Evolutionary conservation across 768 basidiomycete genomes (phyloP).

Genomic region (Russula foetens): DNA sequence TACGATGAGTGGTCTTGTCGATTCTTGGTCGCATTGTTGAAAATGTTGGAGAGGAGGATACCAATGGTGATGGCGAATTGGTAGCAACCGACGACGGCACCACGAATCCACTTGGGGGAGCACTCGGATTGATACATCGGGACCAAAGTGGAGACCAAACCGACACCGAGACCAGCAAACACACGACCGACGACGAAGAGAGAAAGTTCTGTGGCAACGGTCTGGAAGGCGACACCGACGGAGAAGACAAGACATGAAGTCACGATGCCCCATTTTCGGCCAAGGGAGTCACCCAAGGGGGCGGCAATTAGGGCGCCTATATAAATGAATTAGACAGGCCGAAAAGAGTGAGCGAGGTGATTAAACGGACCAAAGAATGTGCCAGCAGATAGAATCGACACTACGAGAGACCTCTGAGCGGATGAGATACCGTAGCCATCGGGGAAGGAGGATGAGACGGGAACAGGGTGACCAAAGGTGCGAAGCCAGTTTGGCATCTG

Average conservation of each 20-base stretch:
- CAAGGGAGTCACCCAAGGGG: slow-evolving; percentile 47
- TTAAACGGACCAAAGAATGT: slow-evolving; percentile 57
- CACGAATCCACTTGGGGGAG: slow-evolving; percentile 37
- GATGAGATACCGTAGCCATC: slow-evolving; percentile 32
- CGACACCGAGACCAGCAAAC: slow-evolving; percentile 74
- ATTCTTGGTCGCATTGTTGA: slow-evolving; percentile 35
- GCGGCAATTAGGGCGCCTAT: slow-evolving; percentile 45
- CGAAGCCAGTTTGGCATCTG: slow-evolving; percentile 53
- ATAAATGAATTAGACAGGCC: neutral
- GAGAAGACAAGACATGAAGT: slow-evolving; percentile 42
- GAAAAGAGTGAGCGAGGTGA: slow-evolving; percentile 17
- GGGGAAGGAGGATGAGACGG: slow-evolving; percentile 19
- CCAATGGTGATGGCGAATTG: slow-evolving; percentile 75
- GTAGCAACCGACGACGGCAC: slow-evolving; percentile 59
- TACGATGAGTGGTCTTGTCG: slow-evolving; percentile 29
- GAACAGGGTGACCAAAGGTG: slow-evolving; percentile 37
- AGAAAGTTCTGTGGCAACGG: slow-evolving; percentile 41
- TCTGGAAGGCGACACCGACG: slow-evolving; percentile 61
- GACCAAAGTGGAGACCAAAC: slow-evolving; percentile 52
- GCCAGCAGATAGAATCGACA: slow-evolving; percentile 74
- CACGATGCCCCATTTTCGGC: slow-evolving; percentile 44
- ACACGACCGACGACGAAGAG: slow-evolving; percentile 56
- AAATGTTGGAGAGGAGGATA: slow-evolving; percentile 40
- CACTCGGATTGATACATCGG: slow-evolving; percentile 27
- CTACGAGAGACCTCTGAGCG: slow-evolving; percentile 41